Conservation (phyloP, 2,329 filamentous ascomycete species). For the Parastagonospora nodorum region DNA sequence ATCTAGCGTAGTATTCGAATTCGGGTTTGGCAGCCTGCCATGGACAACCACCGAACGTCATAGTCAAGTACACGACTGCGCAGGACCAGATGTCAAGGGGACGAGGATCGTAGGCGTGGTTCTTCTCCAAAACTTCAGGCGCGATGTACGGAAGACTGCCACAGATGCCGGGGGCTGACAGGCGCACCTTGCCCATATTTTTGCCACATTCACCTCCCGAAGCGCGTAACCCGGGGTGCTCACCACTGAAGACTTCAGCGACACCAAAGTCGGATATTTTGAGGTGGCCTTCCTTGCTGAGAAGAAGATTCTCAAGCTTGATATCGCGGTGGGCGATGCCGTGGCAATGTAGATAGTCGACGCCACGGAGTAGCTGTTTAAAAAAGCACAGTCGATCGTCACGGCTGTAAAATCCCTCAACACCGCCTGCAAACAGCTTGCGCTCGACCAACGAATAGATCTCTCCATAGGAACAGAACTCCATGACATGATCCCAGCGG, state of each 20-base stretch:
- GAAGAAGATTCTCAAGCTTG: conserved; percentile 84
- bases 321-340: conserved; percentile 91
- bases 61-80: conserved; percentile 79
- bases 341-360: conserved; percentile 79
- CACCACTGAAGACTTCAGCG: conserved; percentile 81
- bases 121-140: conserved; percentile 78
- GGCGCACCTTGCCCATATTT: conserved; percentile 71
- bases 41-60: conserved; percentile 72
- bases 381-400: conserved; percentile 82
- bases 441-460: conserved; percentile 74
- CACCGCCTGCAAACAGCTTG: conserved; percentile 54
- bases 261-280: conserved; percentile 94
- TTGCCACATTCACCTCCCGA: conserved; percentile 74
- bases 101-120: conserved; percentile 72
- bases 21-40: conserved; percentile 71
- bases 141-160: conserved; percentile 87
- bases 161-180: conserved; percentile 79
- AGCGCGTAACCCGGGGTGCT: conserved; percentile 77
- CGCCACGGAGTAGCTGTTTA: conserved; percentile 83
- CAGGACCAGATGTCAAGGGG: conserved; percentile 85
- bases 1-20: conserved; percentile 64
- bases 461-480: conserved; percentile 84
- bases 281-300: conserved; percentile 78
- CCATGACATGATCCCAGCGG: conserved; percentile 91
- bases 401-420: conserved; percentile 61